A percentile compares a stretch with the other conserved stretches of the same genome.
phyloP scores from a whole-genome alignment of 2,329 filamentous ascomycete species.

The Beauveria sp. region DNA sequence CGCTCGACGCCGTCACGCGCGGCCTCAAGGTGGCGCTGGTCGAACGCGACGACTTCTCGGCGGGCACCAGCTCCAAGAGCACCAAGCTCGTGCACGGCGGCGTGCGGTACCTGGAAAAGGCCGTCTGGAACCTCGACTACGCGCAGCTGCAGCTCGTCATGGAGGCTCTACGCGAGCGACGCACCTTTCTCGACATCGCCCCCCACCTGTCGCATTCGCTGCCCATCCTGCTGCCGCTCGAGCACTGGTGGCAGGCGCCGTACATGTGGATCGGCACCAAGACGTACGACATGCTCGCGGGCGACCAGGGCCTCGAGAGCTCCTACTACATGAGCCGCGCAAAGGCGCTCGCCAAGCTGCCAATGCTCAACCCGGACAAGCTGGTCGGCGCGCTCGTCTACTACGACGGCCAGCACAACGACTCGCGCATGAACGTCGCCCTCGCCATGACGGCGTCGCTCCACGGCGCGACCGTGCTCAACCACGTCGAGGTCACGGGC shows the following conservation, averaged over 20 bases:
- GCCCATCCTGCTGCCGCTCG: conserved; percentile 74
- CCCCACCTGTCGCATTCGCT: conserved; percentile 75
- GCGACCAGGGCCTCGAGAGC: conserved; percentile 73
- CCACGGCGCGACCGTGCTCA: conserved; percentile 73
- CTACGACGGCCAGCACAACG: conserved; percentile 82
- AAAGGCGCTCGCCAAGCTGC: conserved; percentile 71
- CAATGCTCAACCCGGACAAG: conserved; percentile 66
- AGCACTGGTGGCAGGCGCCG: conserved; percentile 78
- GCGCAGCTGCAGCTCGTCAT: conserved; percentile 74
- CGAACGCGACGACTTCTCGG: conserved; percentile 79
- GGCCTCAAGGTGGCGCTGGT: conserved; percentile 74
- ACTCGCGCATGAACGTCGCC: conserved; percentile 81
- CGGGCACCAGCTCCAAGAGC: conserved; percentile 78
- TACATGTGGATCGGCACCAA: conserved; percentile 67
- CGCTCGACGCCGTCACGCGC: conserved; percentile 71
- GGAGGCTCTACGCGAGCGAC: conserved; percentile 73
- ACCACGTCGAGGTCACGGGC: conserved; percentile 70
- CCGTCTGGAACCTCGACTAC: conserved; percentile 78
- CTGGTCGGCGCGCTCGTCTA: conserved; percentile 75
- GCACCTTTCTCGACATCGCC: conserved; percentile 76
- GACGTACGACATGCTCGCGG: conserved; percentile 73
- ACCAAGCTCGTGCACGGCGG: conserved; percentile 82
- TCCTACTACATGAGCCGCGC: conserved; percentile 74
- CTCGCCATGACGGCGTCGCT: conserved; percentile 73
- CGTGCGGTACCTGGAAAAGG: conserved; percentile 80